Percentiles rank a stretch among this genome's conserved stretches.
phyloP scores from a whole-genome alignment of 495 filamentous ascomycete genomes.

The Talaromyces stipitatus region DNA sequence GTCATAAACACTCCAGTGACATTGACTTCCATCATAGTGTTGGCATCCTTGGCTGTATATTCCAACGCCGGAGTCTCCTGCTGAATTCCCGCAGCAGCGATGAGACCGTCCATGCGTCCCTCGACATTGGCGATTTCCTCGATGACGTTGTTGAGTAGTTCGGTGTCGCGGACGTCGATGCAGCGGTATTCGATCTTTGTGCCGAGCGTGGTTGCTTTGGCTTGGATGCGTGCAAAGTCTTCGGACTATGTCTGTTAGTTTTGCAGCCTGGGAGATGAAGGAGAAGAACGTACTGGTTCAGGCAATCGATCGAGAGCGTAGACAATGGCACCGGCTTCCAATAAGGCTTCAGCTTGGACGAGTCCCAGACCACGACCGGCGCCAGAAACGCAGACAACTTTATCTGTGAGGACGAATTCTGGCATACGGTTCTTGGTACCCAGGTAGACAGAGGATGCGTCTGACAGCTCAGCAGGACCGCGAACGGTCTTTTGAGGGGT shows the following conservation, averaged over 20 bases:
- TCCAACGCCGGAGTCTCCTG: conserved; percentile 63
- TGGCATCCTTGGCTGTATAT: conserved; percentile 58
- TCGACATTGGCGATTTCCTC: conserved; percentile 61
- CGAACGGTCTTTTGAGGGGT: conserved; percentile 3
- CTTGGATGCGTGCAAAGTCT: conserved; percentile 55
- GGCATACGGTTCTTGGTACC: conserved; percentile 47
- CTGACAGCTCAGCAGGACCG: neutral
- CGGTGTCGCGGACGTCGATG: conserved; percentile 77
- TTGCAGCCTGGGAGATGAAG: neutral
- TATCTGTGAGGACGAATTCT: conserved; percentile 72
- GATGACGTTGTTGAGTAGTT: conserved; percentile 57
- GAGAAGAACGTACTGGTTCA: conserved; percentile 29
- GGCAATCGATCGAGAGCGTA: conserved; percentile 39
- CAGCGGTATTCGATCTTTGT: conserved; percentile 70
- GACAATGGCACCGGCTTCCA: conserved; percentile 68
- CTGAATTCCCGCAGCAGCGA: conserved; percentile 73
- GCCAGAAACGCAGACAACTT: conserved; percentile 72
- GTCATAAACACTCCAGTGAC: conserved; percentile 74
- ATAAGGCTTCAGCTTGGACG: conserved; percentile 68
- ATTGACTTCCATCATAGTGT: conserved; percentile 67
- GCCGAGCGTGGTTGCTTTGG: conserved; percentile 54
- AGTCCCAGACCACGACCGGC: conserved; percentile 74
- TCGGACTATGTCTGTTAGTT: conserved; percentile 32
- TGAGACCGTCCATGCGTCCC: conserved; percentile 64
- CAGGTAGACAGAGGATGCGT: conserved; percentile 15